A percentile compares a stretch with the other conserved stretches of the same genome.
These are phyloP conservation scores for Laburnicola sp. DNA, from an alignment of 2,329 filamentous ascomycete genomes.

Conservation along the genomic window DNA sequence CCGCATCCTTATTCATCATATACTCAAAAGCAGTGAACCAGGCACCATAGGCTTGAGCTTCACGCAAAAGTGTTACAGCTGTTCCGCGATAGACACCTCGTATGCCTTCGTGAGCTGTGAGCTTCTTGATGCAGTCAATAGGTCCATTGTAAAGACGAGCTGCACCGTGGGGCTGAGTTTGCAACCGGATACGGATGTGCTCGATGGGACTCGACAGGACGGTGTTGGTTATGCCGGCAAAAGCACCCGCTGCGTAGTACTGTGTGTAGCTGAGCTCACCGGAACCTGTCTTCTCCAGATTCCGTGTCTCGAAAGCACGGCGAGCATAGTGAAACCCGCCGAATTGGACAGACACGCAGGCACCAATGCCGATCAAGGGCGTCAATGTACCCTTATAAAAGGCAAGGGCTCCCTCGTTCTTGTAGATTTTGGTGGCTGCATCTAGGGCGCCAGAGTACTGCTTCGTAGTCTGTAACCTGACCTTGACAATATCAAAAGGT, in stretches of 20 bases:
- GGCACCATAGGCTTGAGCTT: slow-evolving; percentile 91
- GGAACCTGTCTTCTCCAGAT: slow-evolving; percentile 52
- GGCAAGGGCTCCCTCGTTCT: slow-evolving; percentile 81
- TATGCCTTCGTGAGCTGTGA: slow-evolving; percentile 69
- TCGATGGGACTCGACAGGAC: slow-evolving; percentile 90
- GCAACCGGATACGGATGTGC: slow-evolving; percentile 92
- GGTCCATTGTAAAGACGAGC: slow-evolving; percentile 79
- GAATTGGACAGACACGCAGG: slow-evolving; percentile 97
- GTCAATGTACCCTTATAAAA: slow-evolving; percentile 99
- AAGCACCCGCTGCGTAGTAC: slow-evolving; percentile 88
- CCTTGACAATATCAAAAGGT: slow-evolving; percentile 79
- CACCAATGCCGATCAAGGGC: slow-evolving; percentile 91
- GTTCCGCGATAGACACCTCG: slow-evolving; percentile 83
- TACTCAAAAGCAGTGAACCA: slow-evolving; percentile 98
- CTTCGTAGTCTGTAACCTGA: slow-evolving; percentile 86
- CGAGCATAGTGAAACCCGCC: slow-evolving; percentile 93
- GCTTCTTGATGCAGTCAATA: slow-evolving; percentile 85
- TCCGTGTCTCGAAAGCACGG: slow-evolving; percentile 78
- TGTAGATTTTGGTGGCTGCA: slow-evolving; percentile 81
- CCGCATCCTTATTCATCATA: slow-evolving; percentile 88
- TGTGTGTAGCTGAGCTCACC: slow-evolving; percentile 72
- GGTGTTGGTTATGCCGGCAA: slow-evolving; percentile 89
- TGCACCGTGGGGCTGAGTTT: slow-evolving; percentile 91
- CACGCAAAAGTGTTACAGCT: slow-evolving; percentile 80
- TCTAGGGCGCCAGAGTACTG: slow-evolving; percentile 79